A percentile compares a stretch with the other conserved stretches of the same genome.
Evolutionary conservation across 306 rosid genomes (phyloP).

Genomic region (Fragaria nilgerrensis): DNA sequence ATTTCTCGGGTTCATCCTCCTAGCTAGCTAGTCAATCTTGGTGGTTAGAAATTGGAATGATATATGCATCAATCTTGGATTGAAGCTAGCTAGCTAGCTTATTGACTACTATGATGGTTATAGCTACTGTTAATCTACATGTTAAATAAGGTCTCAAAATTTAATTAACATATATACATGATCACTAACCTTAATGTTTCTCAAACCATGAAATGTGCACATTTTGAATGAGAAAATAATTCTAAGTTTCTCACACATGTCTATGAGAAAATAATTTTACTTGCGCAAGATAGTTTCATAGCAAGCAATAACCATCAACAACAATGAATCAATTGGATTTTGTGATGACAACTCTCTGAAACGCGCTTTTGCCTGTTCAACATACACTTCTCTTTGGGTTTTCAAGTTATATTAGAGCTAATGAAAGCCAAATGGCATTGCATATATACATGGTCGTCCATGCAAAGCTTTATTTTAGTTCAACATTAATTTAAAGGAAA

Average conservation of each 20-base stretch:
- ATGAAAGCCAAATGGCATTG: constrained; percentile 20
- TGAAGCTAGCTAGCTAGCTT: not conserved
- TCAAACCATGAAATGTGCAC: not conserved
- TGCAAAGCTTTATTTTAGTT: not conserved
- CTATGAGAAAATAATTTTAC: too few species aligned
- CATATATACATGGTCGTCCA: constrained; percentile 11
- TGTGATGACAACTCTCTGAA: not conserved
- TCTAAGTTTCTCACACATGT: too few species aligned
- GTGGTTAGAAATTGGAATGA: not conserved
- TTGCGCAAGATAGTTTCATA: not conserved
- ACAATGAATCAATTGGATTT: constrained; percentile 1
- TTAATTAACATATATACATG: too few species aligned
- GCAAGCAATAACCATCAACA: not conserved
- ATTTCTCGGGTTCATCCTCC: not conserved
- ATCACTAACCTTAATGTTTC: not conserved
- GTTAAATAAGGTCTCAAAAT: not conserved
- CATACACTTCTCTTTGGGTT: not conserved
- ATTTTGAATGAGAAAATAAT: not conserved
- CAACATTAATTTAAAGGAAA: not conserved
- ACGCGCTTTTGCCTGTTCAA: constrained; percentile 38
- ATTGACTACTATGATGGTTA: not conserved
- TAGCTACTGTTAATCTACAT: not conserved
- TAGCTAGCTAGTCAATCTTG: not conserved
- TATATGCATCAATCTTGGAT: not conserved
- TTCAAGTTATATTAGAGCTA: constrained; percentile 16